Percentiles rank a stretch among this genome's conserved stretches.
Evolutionary conservation across 805 yeast genomes (phyloP).

Genomic region (Candida chauliodis): DNA sequence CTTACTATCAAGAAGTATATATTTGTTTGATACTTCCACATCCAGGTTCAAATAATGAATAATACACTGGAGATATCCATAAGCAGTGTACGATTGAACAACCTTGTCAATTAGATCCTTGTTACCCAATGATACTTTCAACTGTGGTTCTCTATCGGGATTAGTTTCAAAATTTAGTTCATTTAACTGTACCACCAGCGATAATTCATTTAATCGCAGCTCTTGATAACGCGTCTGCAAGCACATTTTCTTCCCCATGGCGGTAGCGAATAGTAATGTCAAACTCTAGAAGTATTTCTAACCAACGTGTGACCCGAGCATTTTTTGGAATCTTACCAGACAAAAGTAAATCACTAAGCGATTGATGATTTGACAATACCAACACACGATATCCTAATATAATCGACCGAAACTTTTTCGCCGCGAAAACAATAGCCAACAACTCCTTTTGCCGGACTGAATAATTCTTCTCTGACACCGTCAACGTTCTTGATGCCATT

Average conservation of each 20-base stretch:
- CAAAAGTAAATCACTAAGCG: background rate
- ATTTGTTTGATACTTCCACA: no score
- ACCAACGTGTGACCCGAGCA: conserved; percentile 2
- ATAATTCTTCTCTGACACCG: background rate
- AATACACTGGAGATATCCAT: no score
- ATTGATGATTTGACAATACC: conserved; percentile 4
- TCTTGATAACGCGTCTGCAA: conserved; percentile 6
- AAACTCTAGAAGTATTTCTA: background rate
- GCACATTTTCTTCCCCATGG: conserved; percentile 1
- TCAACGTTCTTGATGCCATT: conserved; percentile 1
- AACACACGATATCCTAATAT: background rate
- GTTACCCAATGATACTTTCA: no score
- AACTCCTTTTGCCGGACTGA: conserved; percentile 5
- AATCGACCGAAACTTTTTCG: conserved; percentile 1
- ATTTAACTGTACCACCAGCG: no score
- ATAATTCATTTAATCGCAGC: no score
- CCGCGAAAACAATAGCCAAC: background rate
- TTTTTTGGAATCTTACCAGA: background rate
- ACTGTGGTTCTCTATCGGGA: no score
- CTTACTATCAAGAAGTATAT: no score
- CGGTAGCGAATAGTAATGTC: background rate
- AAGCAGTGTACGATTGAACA: no score
- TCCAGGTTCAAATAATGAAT: no score
- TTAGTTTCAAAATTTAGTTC: no score
- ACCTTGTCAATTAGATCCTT: no score